phyloP scores from a whole-genome alignment of 352 stramenopile species.

The Pythium biforme region DNA sequence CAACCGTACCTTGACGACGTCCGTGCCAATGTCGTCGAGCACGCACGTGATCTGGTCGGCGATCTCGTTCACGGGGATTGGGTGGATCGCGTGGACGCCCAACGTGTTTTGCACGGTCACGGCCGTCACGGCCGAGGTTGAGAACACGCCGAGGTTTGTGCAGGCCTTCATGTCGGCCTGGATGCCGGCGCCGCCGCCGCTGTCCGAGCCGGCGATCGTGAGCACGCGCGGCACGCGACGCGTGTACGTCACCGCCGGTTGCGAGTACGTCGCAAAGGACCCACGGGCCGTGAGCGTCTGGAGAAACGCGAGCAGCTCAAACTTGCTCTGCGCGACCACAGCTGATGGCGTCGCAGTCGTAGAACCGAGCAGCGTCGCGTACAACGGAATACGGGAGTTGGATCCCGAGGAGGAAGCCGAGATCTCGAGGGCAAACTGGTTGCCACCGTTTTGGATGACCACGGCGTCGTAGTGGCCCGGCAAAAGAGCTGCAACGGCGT shows the following conservation, averaged over 20 bases:
- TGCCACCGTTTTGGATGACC: slow-evolving; percentile 2
- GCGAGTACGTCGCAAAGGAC: slow-evolving; percentile 10
- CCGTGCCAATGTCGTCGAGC: slow-evolving; percentile 82
- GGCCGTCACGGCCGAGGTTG: slow-evolving; percentile 87
- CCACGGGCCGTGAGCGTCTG: slow-evolving; percentile 18
- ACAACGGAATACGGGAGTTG: not conserved
- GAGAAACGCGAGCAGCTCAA: slow-evolving; percentile 32
- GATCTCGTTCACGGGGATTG: slow-evolving; percentile 64
- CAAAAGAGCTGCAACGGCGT: slow-evolving; percentile 21
- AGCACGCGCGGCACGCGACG: slow-evolving; percentile 54
- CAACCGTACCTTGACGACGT: slow-evolving; percentile 79
- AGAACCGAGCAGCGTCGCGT: not conserved
- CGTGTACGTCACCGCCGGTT: not conserved
- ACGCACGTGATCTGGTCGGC: slow-evolving; percentile 83
- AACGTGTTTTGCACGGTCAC: slow-evolving; percentile 89
- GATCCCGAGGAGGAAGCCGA: not conserved
- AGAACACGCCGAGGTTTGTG: slow-evolving; percentile 78
- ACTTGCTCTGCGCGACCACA: slow-evolving; percentile 5
- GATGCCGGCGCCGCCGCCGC: slow-evolving; percentile 87
- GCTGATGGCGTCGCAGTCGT: not conserved
- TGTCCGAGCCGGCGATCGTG: slow-evolving; percentile 93
- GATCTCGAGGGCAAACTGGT: slow-evolving; percentile 2
- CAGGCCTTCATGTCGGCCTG: slow-evolving; percentile 94
- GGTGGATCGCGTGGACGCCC: slow-evolving; percentile 51
- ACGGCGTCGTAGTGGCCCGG: slow-evolving; percentile 26